A percentile compares a stretch with the other conserved stretches of the same genome.
Evolutionary conservation across 2,329 filamentous ascomycete species (phyloP).

Genomic region (Sphaerulina vaccinii): DNA sequence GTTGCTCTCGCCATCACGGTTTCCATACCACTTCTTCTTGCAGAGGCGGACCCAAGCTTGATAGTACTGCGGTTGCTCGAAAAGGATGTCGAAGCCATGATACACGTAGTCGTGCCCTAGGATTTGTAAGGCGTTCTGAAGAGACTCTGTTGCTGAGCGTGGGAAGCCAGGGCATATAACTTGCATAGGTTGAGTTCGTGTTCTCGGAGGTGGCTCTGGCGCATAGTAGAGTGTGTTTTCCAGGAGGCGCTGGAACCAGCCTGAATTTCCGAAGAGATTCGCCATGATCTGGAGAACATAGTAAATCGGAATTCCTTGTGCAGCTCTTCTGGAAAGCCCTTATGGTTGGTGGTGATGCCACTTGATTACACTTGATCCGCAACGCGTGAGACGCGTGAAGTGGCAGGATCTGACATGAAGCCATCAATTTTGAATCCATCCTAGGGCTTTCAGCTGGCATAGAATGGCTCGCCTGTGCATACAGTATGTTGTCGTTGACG

Average conservation of each 20-base stretch:
- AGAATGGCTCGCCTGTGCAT: no score
- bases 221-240: neutral
- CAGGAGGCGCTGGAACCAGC: neutral
- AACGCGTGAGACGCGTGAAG: no score
- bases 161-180: slow-evolving; percentile 4
- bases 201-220: neutral
- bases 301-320: neutral
- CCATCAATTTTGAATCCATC: no score
- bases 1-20: neutral
- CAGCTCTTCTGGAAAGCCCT: no score
- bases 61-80: slow-evolving; percentile 4
- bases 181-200: slow-evolving; percentile 3
- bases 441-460: no score
- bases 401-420: no score
- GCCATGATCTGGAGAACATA: neutral
- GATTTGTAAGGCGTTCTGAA: neutral
- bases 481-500: no score
- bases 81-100: slow-evolving; percentile 6
- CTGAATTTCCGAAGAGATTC: neutral
- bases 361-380: no score
- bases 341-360: neutral
- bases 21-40: slow-evolving; percentile 3
- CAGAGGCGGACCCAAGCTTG: slow-evolving; percentile 9
- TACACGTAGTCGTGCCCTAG: neutral
- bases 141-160: neutral